Conservation (phyloP, 257 asterid species). For the Nicotiana tomentosiformis region DNA sequence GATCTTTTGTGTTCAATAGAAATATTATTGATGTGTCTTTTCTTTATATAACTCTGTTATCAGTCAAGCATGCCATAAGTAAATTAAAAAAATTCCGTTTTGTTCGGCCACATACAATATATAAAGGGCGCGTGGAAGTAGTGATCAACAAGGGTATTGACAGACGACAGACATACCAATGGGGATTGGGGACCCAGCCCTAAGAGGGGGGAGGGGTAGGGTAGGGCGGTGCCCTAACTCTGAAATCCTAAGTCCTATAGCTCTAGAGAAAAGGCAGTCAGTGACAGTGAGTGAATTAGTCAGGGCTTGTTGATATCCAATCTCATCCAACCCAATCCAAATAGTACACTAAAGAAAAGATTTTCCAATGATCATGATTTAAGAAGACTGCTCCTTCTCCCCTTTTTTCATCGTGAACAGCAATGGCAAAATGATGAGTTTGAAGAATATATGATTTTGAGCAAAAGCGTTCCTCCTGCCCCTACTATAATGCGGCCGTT, state of each 20-base stretch:
- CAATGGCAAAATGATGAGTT: slow-evolving; percentile 20
- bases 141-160: neutral
- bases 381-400: neutral
- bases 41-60: too few species aligned
- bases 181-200: neutral
- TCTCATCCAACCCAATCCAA: slow-evolving; percentile 1
- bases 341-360: slow-evolving; percentile 11
- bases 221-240: neutral
- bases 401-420: slow-evolving; percentile 9
- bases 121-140: slow-evolving; percentile 3
- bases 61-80: too few species aligned
- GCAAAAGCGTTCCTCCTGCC: neutral
- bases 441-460: neutral
- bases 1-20: too few species aligned
- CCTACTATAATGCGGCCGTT: slow-evolving; percentile 38
- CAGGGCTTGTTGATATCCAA: neutral
- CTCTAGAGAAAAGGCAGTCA: neutral
- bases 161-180: slow-evolving; percentile 12
- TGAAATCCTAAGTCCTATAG: neutral
- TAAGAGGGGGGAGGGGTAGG: neutral
- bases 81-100: too few species aligned
- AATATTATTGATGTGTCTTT: too few species aligned
- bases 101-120: neutral
- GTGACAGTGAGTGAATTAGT: slow-evolving; percentile 1
- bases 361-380: slow-evolving; percentile 21